Conservation (phyloP, 495 filamentous ascomycete genomes). For the Aspergillus affinis region DNA sequence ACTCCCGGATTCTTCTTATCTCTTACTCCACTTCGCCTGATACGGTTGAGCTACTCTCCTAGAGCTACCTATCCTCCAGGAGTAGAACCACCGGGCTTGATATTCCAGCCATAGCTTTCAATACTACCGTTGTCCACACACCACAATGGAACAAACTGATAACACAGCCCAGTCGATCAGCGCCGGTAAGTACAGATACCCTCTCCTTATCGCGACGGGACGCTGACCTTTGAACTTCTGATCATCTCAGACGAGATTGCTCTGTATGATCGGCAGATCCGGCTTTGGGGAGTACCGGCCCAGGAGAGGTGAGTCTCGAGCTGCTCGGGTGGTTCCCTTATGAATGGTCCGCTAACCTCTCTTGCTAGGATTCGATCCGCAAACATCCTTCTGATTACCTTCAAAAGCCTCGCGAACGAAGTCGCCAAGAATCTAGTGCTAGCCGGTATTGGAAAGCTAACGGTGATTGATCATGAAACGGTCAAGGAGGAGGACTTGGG, state of each 20-base stretch:
- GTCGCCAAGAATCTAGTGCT: conserved; percentile 97
- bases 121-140: not conserved
- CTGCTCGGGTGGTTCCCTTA: not conserved
- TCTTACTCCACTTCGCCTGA: too few species aligned
- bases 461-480: conserved; percentile 76
- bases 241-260: conserved; percentile 80
- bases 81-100: too few species aligned
- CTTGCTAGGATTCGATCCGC: conserved; percentile 73
- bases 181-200: conserved; percentile 40
- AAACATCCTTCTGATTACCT: conserved; percentile 84
- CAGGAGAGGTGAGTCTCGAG: conserved; percentile 64
- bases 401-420: conserved; percentile 90
- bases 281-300: conserved; percentile 96
- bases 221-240: conserved; percentile 9
- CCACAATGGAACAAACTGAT: conserved; percentile 31
- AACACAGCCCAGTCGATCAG: conserved; percentile 46
- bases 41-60: too few species aligned
- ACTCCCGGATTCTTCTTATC: not conserved
- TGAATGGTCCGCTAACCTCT: conserved; percentile 7
- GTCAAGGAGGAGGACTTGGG: conserved; percentile 82
- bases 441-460: conserved; percentile 88
- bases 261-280: conserved; percentile 95
- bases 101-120: too few species aligned
- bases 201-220: not conserved
- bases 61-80: too few species aligned